A percentile compares a stretch with the other conserved stretches of the same genome.
These are phyloP conservation scores for Phaeosphaeriaceae sp. DNA, from an alignment of 2,329 filamentous ascomycete species.

Conservation along the genomic window DNA sequence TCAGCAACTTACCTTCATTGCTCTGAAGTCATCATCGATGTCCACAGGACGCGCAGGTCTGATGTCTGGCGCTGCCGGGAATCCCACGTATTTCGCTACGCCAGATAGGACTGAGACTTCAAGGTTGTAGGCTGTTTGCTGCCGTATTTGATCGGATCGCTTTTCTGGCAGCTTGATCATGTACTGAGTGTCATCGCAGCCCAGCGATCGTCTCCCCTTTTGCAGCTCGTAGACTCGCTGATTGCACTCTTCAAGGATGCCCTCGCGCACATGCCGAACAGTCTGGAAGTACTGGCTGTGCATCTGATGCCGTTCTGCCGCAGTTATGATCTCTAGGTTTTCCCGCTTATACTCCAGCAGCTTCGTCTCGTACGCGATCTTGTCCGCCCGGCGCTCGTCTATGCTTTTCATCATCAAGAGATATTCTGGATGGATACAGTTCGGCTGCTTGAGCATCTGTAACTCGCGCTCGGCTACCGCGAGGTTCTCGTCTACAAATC, in stretches of 20 bases:
- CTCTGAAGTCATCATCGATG: constrained; percentile 84
- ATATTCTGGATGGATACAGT: constrained; percentile 84
- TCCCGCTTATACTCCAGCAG: constrained; percentile 77
- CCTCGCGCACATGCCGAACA: constrained; percentile 82
- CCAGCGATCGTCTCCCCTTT: constrained; percentile 79
- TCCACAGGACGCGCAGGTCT: constrained; percentile 74
- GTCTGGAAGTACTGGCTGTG: constrained; percentile 91
- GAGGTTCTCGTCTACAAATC: constrained; percentile 87
- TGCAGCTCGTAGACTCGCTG: constrained; percentile 94
- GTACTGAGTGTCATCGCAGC: constrained; percentile 81
- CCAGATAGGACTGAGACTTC: constrained; percentile 92
- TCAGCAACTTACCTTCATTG: constrained; percentile 77
- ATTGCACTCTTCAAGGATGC: constrained; percentile 79
- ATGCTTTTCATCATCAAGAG: constrained; percentile 89
- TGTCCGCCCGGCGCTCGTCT: constrained; percentile 80
- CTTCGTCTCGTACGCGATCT: constrained; percentile 76
- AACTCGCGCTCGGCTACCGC: constrained; percentile 77
- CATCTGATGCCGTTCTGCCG: constrained; percentile 83
- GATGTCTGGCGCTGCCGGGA: constrained; percentile 92
- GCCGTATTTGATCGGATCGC: constrained; percentile 76
- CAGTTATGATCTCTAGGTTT: constrained; percentile 72
- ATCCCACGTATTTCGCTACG: constrained; percentile 92
- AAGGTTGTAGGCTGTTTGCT: constrained; percentile 91
- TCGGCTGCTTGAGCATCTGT: constrained; percentile 63
- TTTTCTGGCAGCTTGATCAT: constrained; percentile 81